A percentile compares a stretch with the other conserved stretches of the same genome.
phyloP scores from a whole-genome alignment of 495 filamentous ascomycete species.

The Lindgomyces ingoldianus region DNA sequence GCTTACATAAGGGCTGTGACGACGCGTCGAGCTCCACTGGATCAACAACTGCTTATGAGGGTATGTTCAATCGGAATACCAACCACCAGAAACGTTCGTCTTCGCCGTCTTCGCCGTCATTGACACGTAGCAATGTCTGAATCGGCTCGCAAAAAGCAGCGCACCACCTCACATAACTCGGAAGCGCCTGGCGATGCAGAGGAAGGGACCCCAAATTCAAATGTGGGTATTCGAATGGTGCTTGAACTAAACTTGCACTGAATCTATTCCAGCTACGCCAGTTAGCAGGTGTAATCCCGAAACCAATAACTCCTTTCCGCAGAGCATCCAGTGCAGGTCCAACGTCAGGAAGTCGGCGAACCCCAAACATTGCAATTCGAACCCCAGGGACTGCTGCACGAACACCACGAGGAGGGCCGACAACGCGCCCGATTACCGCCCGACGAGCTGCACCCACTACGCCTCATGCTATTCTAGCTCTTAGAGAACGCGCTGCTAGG shows the following conservation, averaged over 20 bases:
- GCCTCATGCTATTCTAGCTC: conserved; percentile 70
- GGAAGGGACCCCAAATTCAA: conserved; percentile 42
- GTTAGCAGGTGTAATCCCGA: conserved; percentile 43
- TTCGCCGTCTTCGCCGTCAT: background rate
- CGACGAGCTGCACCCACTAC: conserved; percentile 58
- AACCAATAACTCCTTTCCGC: conserved; percentile 46
- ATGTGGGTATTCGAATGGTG: conserved; percentile 32
- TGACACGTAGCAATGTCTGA: conserved; percentile 25
- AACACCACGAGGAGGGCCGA: conserved; percentile 31
- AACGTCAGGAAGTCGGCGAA: conserved; percentile 26
- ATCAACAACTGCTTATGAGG: background rate
- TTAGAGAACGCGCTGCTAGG: conserved; percentile 67
- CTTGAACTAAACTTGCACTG: background rate
- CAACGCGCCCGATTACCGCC: conserved; percentile 37
- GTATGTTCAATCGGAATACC: background rate
- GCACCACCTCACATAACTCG: conserved; percentile 45
- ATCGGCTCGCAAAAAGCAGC: conserved; percentile 29
- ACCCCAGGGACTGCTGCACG: conserved; percentile 39
- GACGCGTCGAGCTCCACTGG: conserved; percentile 16
- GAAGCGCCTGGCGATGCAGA: conserved; percentile 31
- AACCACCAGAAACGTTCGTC: background rate
- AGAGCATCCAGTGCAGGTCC: conserved; percentile 34
- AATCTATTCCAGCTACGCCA: conserved; percentile 39
- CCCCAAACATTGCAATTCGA: conserved; percentile 25
- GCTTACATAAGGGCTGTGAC: background rate